Evolutionary conservation across 2,329 filamentous ascomycete genomes (phyloP).

Genomic region (Phoma sp.): DNA sequence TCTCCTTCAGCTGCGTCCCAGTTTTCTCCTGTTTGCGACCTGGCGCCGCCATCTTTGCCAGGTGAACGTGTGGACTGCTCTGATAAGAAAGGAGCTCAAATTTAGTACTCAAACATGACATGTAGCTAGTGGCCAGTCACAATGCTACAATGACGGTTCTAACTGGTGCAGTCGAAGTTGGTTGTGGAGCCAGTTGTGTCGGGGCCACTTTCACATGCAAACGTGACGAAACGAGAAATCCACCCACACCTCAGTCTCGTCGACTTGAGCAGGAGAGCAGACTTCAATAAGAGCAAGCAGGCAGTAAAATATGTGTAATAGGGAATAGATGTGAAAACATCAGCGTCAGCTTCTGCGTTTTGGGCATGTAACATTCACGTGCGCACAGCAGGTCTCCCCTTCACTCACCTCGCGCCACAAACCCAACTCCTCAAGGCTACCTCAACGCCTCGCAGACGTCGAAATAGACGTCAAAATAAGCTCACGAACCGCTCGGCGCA

Average conservation of each 20-base stretch:
- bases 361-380: too few species aligned
- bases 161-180: neutral
- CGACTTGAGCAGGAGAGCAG: neutral
- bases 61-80: too few species aligned
- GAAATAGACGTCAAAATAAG: conserved; percentile 20
- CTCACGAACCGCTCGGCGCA: conserved; percentile 13
- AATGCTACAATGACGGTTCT: too few species aligned
- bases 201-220: conserved; percentile 19
- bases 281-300: neutral
- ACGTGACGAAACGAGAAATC: neutral
- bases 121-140: too few species aligned
- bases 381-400: neutral
- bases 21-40: too few species aligned
- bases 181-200: neutral
- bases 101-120: too few species aligned
- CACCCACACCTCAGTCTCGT: neutral
- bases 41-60: too few species aligned
- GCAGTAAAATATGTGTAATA: neutral
- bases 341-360: too few species aligned
- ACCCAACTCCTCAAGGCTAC: neutral
- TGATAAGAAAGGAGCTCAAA: too few species aligned
- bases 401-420: neutral
- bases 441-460: neutral
- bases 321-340: too few species aligned
- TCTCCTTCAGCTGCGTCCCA: too few species aligned